phyloP scores from a whole-genome alignment of 2,329 filamentous ascomycete genomes.

The Fusarium agapanthi region DNA sequence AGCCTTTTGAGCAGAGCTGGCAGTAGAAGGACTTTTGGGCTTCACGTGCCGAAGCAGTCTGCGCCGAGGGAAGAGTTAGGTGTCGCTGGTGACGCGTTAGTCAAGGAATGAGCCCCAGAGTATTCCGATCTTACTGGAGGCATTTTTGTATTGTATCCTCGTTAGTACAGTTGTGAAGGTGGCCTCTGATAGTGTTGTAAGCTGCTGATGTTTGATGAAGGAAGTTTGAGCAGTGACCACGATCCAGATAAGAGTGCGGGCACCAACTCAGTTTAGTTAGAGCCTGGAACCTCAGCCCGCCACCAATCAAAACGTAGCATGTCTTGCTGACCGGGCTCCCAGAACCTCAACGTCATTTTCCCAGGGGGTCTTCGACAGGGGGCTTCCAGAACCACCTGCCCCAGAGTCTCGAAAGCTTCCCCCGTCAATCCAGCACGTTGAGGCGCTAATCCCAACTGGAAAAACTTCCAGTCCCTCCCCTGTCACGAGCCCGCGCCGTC shows the following conservation, averaged over 20 bases:
- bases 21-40: conserved; percentile 85
- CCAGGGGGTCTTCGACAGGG: conserved; percentile 27
- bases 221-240: conserved; percentile 14
- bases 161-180: neutral
- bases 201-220: conserved; percentile 1
- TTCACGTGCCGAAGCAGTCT: conserved; percentile 73
- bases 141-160: conserved; percentile 50
- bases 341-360: conserved; percentile 39
- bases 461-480: conserved; percentile 19
- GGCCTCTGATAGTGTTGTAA: neutral
- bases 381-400: conserved; percentile 34
- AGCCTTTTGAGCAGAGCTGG: conserved; percentile 91
- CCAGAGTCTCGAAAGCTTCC: conserved; percentile 27
- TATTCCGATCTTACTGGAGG: conserved; percentile 61
- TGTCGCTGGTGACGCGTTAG: conserved; percentile 55
- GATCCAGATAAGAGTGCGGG: conserved; percentile 2
- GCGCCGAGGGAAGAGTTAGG: conserved; percentile 66
- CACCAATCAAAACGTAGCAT: conserved; percentile 32
- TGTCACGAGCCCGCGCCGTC: conserved; percentile 24
- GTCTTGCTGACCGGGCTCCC: conserved; percentile 34
- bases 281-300: neutral
- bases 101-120: conserved; percentile 44
- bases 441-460: conserved; percentile 41
- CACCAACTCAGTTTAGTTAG: neutral
- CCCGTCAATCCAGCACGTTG: conserved; percentile 31